Evolutionary conservation across 768 basidiomycete species (phyloP).

Genomic region (Boletus coccyginus): DNA sequence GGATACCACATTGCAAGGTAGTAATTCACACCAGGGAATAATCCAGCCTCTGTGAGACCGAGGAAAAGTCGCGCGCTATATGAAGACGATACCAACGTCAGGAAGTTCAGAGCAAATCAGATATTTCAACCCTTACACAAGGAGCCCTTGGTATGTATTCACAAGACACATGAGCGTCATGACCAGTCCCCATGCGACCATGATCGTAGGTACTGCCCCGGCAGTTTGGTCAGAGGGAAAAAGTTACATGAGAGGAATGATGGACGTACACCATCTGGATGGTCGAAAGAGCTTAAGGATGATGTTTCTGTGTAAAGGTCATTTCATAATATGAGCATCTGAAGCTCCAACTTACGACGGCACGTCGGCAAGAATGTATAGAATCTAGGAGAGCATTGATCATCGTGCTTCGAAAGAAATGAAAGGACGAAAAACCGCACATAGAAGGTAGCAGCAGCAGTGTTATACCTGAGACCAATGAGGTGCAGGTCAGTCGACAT

Average conservation of each 20-base stretch:
- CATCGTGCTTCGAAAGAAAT: not conserved
- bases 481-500: constrained; percentile 39
- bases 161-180: constrained; percentile 38
- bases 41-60: constrained; percentile 46
- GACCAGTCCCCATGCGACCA: constrained; percentile 39
- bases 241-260: not conserved
- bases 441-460: constrained; percentile 38
- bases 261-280: constrained; percentile 33
- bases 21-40: constrained; percentile 40
- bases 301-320: constrained; percentile 30
- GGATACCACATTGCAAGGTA: constrained; percentile 60
- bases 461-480: constrained; percentile 34
- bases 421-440: constrained; percentile 9
- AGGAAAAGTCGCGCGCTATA: constrained; percentile 40
- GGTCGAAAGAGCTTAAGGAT: constrained; percentile 33
- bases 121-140: constrained; percentile 26
- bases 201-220: constrained; percentile 36
- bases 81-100: not conserved
- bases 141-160: constrained; percentile 28
- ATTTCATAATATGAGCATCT: not conserved
- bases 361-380: constrained; percentile 35
- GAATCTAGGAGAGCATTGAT: constrained; percentile 21
- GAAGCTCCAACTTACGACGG: constrained; percentile 31
- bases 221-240: constrained; percentile 4
- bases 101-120: not conserved